Evolutionary conservation across 2,329 filamentous ascomycete genomes (phyloP).

Genomic region (Cladosporium sp.): DNA sequence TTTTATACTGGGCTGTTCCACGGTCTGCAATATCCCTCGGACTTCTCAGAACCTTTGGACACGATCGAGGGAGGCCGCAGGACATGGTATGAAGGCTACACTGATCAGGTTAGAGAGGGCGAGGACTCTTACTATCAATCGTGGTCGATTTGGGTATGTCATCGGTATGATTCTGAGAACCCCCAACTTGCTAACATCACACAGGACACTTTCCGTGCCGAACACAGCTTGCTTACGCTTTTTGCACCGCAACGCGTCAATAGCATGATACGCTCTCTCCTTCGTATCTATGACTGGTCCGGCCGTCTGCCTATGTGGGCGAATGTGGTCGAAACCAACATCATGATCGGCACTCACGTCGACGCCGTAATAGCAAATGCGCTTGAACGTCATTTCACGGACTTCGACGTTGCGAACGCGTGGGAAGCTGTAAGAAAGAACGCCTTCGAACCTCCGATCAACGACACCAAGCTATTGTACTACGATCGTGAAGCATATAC

Average conservation of each 20-base stretch:
- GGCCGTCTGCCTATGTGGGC: constrained; percentile 53
- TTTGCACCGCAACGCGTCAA: constrained; percentile 51
- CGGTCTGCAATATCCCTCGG: constrained; percentile 50
- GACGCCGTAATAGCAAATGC: constrained; percentile 53
- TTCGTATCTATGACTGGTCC: constrained; percentile 50
- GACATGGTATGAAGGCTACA: constrained; percentile 50
- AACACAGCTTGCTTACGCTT: constrained; percentile 48
- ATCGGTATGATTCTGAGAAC: too few species aligned
- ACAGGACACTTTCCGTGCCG: constrained; percentile 49
- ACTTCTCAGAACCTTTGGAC: constrained; percentile 48
- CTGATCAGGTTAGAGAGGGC: constrained; percentile 44
- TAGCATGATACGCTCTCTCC: constrained; percentile 49
- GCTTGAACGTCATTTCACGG: constrained; percentile 44
- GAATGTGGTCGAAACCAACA: constrained; percentile 53
- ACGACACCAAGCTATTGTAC: constrained; percentile 48
- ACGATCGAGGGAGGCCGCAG: constrained; percentile 25
- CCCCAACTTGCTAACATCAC: neutral
- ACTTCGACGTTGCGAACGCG: constrained; percentile 46
- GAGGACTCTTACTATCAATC: constrained; percentile 53
- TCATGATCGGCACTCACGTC: constrained; percentile 53
- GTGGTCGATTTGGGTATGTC: constrained; percentile 48
- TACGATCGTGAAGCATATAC: constrained; percentile 51
- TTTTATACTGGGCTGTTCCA: constrained; percentile 52
- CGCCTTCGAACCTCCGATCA: constrained; percentile 47
- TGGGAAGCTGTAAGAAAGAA: constrained; percentile 49